phyloP scores from a whole-genome alignment of 331 rosid species.

The Malus hybrid region DNA sequence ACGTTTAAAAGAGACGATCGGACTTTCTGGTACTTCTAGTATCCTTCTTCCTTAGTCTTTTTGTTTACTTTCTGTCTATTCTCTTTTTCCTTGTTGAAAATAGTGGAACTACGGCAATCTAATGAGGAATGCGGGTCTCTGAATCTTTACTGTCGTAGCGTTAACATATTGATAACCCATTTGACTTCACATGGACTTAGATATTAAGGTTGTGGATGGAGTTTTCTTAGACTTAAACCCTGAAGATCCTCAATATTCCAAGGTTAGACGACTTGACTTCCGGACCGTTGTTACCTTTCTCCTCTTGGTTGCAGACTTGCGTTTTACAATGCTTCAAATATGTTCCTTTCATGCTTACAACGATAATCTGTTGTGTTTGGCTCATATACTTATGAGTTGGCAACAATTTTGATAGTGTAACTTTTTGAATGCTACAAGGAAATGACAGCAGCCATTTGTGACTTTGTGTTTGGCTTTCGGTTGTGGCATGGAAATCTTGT shows the following conservation, averaged over 20 bases:
- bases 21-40: conserved; percentile 86
- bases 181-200: conserved; percentile 48
- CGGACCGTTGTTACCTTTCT: not conserved
- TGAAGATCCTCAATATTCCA: conserved; percentile 50
- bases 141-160: not conserved
- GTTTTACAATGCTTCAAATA: not conserved
- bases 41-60: conserved; percentile 29
- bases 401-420: too few relatives aligned
- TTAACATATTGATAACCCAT: not conserved
- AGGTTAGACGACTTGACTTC: conserved; percentile 25
- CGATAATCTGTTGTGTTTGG: not conserved
- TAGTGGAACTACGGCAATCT: not conserved
- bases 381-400: too few relatives aligned
- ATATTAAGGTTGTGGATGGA: conserved; percentile 59
- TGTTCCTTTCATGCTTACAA: not conserved
- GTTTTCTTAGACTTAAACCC: conserved; percentile 64
- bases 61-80: not conserved
- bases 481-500: too few relatives aligned
- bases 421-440: too few relatives aligned
- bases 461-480: too few relatives aligned
- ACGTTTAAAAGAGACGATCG: conserved; percentile 58
- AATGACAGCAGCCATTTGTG: too few relatives aligned
- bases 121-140: not conserved
- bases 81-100: not conserved
- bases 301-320: not conserved